Evolutionary conservation across 2,329 filamentous ascomycete species (phyloP), one percentile per base, ranked within the genome.

Genomic region (Parastagonospora avenae): DNA sequence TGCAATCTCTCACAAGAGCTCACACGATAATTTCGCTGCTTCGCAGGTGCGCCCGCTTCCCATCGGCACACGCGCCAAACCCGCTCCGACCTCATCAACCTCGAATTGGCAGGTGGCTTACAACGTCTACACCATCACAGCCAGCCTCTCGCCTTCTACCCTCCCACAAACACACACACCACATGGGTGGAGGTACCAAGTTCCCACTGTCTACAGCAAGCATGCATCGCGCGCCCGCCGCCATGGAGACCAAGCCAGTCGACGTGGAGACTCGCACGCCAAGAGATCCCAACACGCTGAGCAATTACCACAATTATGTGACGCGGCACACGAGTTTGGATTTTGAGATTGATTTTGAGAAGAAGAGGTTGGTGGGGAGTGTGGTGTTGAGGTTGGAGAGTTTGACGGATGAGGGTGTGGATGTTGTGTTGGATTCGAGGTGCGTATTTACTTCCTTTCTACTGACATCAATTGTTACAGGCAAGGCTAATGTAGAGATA

Each of bases 301-400:
- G 90, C 70, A 97, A 97, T 79, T 97, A 97, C 76, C 86, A 90
- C 74, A 86, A 88, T 48, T 97, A 91, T 86, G 81, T 85, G 54
- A 96, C 91, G 14, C 86, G 83, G 71, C 92, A 97, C 77, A 94
- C 91, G 15, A 87, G 85, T 15, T 89, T 90, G 50, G 86, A 89
- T 73, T 85, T 97, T 67, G 85, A 86, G 62, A 87, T 97, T 63
- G 86, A 96, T 67, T 99, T 97, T 72, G 84, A 89, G 54, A 81
- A 85, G 68, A 90, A 91, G 79, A 82, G 84, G 47, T 82, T 97
- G 57, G 83, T 82, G 54, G 94, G 94, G 19, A 87, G 83, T 58
- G 91, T 97, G 19, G 78, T 85, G 32, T 81, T 97, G 54, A 85
- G 85, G 62, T 79, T 97, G 36, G 87, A 91, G 74, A 91, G 88